Percentiles rank a stretch among this genome's conserved stretches.
These are phyloP conservation scores for Colletotrichum navitas DNA, from an alignment of 2,329 filamentous ascomycete genomes.

Conservation along the genomic window DNA sequence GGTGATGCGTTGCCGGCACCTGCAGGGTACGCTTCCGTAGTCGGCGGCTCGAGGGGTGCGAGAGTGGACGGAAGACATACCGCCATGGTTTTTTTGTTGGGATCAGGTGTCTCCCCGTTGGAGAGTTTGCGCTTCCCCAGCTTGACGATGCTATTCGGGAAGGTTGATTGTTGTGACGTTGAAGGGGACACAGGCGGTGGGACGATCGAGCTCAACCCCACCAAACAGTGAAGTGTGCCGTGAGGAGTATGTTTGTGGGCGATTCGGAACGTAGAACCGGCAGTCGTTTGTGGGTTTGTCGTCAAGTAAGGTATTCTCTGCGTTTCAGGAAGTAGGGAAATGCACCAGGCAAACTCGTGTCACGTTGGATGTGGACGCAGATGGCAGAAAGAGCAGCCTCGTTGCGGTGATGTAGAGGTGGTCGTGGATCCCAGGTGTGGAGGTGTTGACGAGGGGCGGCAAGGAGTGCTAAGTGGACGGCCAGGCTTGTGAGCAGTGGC, in stretches of 20 bases:
- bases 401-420: slow-evolving; percentile 40
- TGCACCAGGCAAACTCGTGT: slow-evolving; percentile 39
- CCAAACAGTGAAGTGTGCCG: slow-evolving; percentile 44
- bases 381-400: slow-evolving; percentile 29
- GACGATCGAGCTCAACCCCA: slow-evolving; percentile 54
- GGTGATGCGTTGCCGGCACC: slow-evolving; percentile 1
- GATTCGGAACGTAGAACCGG: slow-evolving; percentile 6
- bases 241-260: slow-evolving; percentile 9
- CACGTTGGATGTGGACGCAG: slow-evolving; percentile 24
- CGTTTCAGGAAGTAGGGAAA: slow-evolving; percentile 19
- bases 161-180: slow-evolving; percentile 37
- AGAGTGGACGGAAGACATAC: slow-evolving; percentile 57
- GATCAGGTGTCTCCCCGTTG: slow-evolving; percentile 68
- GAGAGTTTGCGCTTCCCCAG: slow-evolving; percentile 78
- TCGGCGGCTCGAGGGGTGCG: background rate
- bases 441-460: slow-evolving; percentile 36
- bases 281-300: slow-evolving; percentile 34
- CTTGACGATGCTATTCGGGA: slow-evolving; percentile 55
- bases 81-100: slow-evolving; percentile 71
- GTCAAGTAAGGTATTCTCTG: slow-evolving; percentile 44
- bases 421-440: slow-evolving; percentile 26
- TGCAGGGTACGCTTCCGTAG: slow-evolving; percentile 13
- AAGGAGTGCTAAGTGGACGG: slow-evolving; percentile 23
- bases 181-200: slow-evolving; percentile 41
- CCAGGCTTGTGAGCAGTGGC: slow-evolving; percentile 12